Base-by-base conservation (phyloP, 345 rosid genomes). In the Alliaria petiolata region DNA sequence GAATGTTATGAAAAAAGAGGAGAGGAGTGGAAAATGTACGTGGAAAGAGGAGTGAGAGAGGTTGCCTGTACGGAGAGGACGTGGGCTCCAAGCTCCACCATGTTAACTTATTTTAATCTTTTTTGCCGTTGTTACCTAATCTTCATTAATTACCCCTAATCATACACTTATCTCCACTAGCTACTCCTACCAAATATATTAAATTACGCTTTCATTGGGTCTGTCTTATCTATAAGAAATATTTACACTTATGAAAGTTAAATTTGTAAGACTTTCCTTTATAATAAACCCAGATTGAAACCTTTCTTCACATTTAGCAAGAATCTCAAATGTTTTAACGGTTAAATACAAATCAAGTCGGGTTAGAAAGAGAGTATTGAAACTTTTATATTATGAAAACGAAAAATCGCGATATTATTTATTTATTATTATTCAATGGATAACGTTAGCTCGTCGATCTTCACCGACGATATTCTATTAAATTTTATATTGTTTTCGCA, bases 61-160 rank as follows among this genome's bases (percentile, higher is more conserved):
- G 26, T 61, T 57, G 79, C 57, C 77, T 33, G 91, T 86, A 85
- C 91, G 89, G 89, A 81, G 43, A 33, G 5, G 4, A 13, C 60
- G 55, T 79, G 85, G 80, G 49, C 75, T 80, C 58, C 55, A 69
- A 38, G 57, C 10, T 70, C 71, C 75, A 69, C 70, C 66, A 28
- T 43, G 43, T 62, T 69, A 13, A 36, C 55, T 42, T n/a, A 7
- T 53, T n/a, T 34, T 26, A 66, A 33, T 42, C 3, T 8, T 3
- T 9, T 13, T 42, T 4, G 65, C 51, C 22, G 35, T 66, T 31
- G 35, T 15, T 26, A 52, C 26, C 57, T 68, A 60, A 51, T 60
- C 43, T 61, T 50, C 42, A 40, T 51, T 75, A 75, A 16, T 51
- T 60, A 57, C 34, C 63, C 34, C 72, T 74, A 67, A 66, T 66